Conservation (phyloP, 78 protist species). For the Salpingoeca rosetta region DNA sequence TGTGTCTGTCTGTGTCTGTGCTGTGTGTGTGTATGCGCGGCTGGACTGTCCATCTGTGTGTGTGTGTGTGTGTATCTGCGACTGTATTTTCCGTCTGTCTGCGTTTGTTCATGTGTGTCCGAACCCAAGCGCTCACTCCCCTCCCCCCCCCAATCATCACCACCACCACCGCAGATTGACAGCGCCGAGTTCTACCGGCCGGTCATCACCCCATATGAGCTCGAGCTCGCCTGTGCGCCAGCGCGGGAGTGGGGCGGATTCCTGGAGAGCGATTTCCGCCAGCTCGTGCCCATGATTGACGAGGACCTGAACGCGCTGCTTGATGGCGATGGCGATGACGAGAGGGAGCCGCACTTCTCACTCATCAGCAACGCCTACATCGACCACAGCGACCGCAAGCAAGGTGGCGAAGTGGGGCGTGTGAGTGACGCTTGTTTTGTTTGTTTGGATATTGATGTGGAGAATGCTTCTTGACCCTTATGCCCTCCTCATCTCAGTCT, state of each 20-base stretch:
- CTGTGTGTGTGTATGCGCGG: not conserved
- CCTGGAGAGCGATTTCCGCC: constrained; percentile 35
- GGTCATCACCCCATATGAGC: constrained; percentile 72
- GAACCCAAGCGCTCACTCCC: too few species aligned
- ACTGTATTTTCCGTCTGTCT: not conserved
- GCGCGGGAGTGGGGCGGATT: constrained; percentile 44
- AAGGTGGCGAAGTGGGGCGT: not conserved
- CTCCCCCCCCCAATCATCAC: too few species aligned
- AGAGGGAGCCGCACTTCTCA: not conserved
- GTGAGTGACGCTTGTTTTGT: not conserved
- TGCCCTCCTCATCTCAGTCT: too few species aligned
- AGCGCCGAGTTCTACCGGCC: constrained; percentile 45
- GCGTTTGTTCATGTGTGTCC: too few species aligned
- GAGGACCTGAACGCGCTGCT: not conserved
- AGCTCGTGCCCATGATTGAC: constrained; percentile 13
- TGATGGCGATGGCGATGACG: not conserved
- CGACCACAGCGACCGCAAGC: not conserved
- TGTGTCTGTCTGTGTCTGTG: not conserved
- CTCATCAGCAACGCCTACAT: not conserved
- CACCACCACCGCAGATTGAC: not conserved
- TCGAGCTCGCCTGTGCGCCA: constrained; percentile 40
- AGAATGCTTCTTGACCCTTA: too few species aligned
- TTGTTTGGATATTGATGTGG: too few species aligned
- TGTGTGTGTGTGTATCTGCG: not conserved
- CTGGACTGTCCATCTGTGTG: not conserved